Evolutionary conservation across 2,329 filamentous ascomycete species (phyloP), one percentile per base, ranked within the genome.

Genomic region (Dothistroma pini): DNA sequence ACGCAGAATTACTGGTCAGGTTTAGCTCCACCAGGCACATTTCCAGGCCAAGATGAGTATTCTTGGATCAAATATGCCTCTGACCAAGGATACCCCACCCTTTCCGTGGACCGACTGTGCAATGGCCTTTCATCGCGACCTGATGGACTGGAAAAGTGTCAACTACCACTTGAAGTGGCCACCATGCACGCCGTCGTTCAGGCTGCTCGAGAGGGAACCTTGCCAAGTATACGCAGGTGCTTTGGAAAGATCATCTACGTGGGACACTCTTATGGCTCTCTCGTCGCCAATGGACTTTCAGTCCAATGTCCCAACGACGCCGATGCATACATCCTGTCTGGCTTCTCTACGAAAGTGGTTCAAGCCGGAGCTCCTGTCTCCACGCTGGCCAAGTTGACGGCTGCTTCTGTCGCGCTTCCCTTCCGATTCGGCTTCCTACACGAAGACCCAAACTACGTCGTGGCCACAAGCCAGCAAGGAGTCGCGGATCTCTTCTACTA

Each of bases 21-120:
- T 4, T 19, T 44, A 19, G 38, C 38, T 4, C 14, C 38, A 14
- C 38, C 49, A 22, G 49, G 49, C 12, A 21, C 25, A 4, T 4
- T 16, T 31, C 14, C 25, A 9, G 25, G 19, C 2, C 21, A 55
- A 38, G 53, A 32, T 14, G 14, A n/a, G 11, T 41, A 41, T 34
- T 55, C 53, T 32, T 55, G 53, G 53, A 29, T 55, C 22, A 34
- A 55, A 14, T 55, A 55, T 16, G 53, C 53, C 53, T 12, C 53
- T 8, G 9, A 10, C 22, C 53, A 44, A 44, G 53, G 53, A n/a
- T 55, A 55, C 21, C 32, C 53, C 8, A 41, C 32, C 31, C 22
- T 55, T 4, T 38, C 53, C 2, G 22, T 55, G 10, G 53, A 55
- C 25, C 25, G 31, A 16, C 14, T 55, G 21, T 55, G 53, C 53